Evolutionary conservation across 257 asterid genomes (phyloP).

Genomic region (Echium plantagineum): DNA sequence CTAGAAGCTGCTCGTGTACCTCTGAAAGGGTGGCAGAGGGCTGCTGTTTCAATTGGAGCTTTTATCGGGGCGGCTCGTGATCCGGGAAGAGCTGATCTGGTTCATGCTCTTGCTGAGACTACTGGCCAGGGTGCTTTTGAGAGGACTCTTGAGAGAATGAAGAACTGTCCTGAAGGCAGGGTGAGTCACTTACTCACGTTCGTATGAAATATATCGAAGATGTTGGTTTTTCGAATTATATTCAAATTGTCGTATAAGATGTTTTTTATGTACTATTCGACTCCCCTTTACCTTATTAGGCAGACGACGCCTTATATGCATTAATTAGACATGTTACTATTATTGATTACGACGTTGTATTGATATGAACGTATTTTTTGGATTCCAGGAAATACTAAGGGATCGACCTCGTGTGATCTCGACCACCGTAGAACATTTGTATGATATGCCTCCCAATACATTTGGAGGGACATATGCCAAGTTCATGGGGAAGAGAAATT

Average conservation of each 20-base stretch:
- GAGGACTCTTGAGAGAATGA: constrained; percentile 78
- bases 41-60: constrained; percentile 89
- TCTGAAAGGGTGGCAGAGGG: constrained; percentile 47
- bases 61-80: constrained; percentile 78
- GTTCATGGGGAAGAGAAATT: constrained; percentile 88
- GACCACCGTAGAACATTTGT: constrained; percentile 65
- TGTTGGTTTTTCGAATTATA: too few relatives aligned
- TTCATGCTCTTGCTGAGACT: constrained; percentile 91
- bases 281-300: too few relatives aligned
- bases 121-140: constrained; percentile 80
- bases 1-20: constrained; percentile 4
- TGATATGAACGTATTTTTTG: neutral
- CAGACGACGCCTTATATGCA: too few relatives aligned
- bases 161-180: constrained; percentile 66
- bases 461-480: constrained; percentile 92
- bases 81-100: constrained; percentile 83
- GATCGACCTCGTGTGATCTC: constrained; percentile 93
- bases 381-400: constrained; percentile 42
- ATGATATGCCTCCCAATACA: constrained; percentile 81
- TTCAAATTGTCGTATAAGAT: too few relatives aligned
- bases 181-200: constrained; percentile 25
- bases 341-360: too few relatives aligned
- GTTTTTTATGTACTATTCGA: too few relatives aligned
- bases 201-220: too few relatives aligned
- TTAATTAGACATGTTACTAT: too few relatives aligned